phyloP scores from a whole-genome alignment of 345 rosid genomes.

The Raphanus raphanistrum region DNA sequence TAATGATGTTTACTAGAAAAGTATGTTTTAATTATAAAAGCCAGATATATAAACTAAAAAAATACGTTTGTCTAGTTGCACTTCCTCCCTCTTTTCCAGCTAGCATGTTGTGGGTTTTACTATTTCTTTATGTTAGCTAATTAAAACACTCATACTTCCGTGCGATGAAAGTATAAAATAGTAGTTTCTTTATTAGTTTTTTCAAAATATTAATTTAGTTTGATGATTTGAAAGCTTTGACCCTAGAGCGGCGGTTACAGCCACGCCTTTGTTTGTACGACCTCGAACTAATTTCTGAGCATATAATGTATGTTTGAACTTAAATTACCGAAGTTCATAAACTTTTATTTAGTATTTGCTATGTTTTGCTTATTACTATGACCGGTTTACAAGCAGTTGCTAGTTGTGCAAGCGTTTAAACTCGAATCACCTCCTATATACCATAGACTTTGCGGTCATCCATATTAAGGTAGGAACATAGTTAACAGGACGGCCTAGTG shows the following conservation, averaged over 20 bases:
- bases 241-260: constrained; percentile 12
- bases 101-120: constrained; percentile 17
- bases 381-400: background rate
- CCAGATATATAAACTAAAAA: background rate
- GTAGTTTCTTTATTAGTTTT: background rate
- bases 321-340: background rate
- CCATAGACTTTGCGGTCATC: background rate
- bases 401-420: background rate
- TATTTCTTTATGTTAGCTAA: background rate
- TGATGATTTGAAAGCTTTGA: constrained; percentile 15
- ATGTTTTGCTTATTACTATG: background rate
- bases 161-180: constrained; percentile 9
- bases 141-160: background rate
- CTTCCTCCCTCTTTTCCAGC: constrained; percentile 8
- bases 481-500: too few species aligned
- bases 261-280: constrained; percentile 15
- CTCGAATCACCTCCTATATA: background rate
- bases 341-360: background rate
- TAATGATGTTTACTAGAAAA: background rate
- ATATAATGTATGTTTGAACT: background rate
- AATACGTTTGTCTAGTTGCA: background rate
- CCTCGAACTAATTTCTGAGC: background rate
- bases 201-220: background rate
- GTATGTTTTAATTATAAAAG: background rate
- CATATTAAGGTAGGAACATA: too few species aligned